Conservation (phyloP, 345 rosid genomes). For the Aethionema arabicum region DNA sequence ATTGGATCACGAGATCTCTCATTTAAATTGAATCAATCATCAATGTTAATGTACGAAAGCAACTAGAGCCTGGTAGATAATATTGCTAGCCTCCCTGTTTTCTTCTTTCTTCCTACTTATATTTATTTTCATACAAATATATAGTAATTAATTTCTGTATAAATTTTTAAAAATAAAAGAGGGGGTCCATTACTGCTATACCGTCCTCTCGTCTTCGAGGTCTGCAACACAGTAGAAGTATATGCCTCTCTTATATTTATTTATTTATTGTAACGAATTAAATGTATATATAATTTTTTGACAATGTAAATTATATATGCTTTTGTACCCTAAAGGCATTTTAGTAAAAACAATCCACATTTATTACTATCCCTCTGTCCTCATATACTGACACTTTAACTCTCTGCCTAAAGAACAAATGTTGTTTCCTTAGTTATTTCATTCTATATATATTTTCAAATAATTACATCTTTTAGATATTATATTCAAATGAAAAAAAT, state of each 20-base stretch:
- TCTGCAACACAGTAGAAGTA: conserved; percentile 32
- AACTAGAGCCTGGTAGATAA: neutral
- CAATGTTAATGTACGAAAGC: neutral
- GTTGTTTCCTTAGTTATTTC: conserved; percentile 31
- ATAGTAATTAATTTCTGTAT: too few species aligned
- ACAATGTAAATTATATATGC: neutral
- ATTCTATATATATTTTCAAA: neutral
- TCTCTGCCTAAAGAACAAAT: conserved; percentile 39
- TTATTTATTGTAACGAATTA: too few species aligned
- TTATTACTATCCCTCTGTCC: conserved; percentile 28
- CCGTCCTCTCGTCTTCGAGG: conserved; percentile 38
- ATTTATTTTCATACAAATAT: too few species aligned
- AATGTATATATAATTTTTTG: too few species aligned
- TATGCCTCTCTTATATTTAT: conserved; percentile 18
- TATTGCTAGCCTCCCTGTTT: neutral
- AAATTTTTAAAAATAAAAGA: neutral
- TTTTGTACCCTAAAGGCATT: conserved; percentile 23
- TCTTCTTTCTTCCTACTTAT: too few species aligned
- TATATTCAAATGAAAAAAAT: too few species aligned
- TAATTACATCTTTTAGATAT: too few species aligned
- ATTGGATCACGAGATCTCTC: conserved; percentile 45
- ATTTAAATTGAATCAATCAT: conserved; percentile 6
- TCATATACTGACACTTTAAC: conserved; percentile 39
- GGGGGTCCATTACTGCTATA: conserved; percentile 38
- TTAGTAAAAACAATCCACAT: conserved; percentile 25